Percentiles rank a stretch among this genome's conserved stretches.
Evolutionary conservation across 1,284 basidiomycete genomes (phyloP).

Genomic region (Rugosomyces carneus): DNA sequence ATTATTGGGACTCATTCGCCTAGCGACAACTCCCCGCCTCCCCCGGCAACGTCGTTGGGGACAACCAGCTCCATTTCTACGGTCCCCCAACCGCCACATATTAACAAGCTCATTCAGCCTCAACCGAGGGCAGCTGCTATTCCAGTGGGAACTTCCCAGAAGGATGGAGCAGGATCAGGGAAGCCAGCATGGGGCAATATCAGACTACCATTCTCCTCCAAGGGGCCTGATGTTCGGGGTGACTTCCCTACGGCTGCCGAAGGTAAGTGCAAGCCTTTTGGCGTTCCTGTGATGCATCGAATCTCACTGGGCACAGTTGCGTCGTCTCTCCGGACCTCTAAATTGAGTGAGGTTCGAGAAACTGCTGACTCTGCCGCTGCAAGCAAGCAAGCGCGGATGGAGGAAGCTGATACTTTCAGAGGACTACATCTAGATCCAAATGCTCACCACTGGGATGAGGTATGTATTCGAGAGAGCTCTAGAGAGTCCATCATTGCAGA

Average conservation of each 20-base stretch:
- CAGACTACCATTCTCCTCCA: slow-evolving; percentile 30
- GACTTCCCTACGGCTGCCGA: slow-evolving; percentile 94
- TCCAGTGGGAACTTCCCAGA: slow-evolving; percentile 32
- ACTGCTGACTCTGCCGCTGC: slow-evolving; percentile 33
- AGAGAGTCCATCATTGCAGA: not conserved
- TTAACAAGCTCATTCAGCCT: slow-evolving; percentile 63
- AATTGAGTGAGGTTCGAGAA: slow-evolving; percentile 28
- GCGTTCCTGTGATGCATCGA: slow-evolving; percentile 4
- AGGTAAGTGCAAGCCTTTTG: slow-evolving; percentile 67
- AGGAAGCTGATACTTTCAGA: slow-evolving; percentile 87
- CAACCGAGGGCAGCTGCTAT: slow-evolving; percentile 44
- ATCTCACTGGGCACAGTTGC: slow-evolving; percentile 17
- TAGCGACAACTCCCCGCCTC: slow-evolving; percentile 34
- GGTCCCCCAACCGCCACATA: slow-evolving; percentile 46
- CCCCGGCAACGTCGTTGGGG: slow-evolving; percentile 37
- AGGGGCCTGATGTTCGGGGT: slow-evolving; percentile 35
- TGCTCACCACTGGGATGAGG: slow-evolving; percentile 94
- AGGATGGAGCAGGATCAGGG: slow-evolving; percentile 30
- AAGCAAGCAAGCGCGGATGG: slow-evolving; percentile 56
- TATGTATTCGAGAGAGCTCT: slow-evolving; percentile 35
- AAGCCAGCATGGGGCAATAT: slow-evolving; percentile 64
- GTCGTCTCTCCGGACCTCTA: slow-evolving; percentile 29
- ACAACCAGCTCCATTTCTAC: slow-evolving; percentile 25
- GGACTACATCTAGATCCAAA: slow-evolving; percentile 89
- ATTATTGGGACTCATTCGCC: slow-evolving; percentile 39